phyloP scores from a whole-genome alignment of 2,329 filamentous ascomycete species.

The Fusarium subtropicale region DNA sequence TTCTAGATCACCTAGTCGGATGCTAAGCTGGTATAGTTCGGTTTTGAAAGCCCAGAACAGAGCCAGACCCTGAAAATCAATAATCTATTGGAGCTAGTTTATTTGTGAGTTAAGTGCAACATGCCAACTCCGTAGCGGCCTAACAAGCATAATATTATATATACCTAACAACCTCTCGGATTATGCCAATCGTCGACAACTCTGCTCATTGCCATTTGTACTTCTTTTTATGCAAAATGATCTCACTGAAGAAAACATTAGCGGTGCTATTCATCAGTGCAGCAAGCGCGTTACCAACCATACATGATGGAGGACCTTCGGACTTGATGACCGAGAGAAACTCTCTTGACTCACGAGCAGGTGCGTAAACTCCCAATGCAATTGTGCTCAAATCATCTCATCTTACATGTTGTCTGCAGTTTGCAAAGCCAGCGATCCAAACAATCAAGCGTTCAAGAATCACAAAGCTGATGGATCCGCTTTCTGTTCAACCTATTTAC shows the following conservation, averaged over 20 bases:
- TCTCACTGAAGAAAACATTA: not conserved
- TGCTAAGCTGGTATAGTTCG: not conserved
- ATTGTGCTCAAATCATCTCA: not conserved
- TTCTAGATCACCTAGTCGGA: rapidly evolving
- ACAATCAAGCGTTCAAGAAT: not conserved
- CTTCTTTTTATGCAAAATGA: not conserved
- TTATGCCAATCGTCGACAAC: not conserved
- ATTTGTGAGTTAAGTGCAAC: no score
- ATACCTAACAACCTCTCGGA: not conserved
- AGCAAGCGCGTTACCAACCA: not conserved
- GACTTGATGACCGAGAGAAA: not conserved
- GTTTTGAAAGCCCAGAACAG: not conserved
- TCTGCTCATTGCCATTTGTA: rapidly evolving
- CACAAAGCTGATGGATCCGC: not conserved
- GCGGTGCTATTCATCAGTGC: not conserved
- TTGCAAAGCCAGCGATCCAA: not conserved
- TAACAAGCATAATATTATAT: not conserved
- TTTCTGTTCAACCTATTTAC: not conserved
- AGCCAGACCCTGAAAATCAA: not conserved
- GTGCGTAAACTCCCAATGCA: not conserved
- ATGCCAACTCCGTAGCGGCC: not conserved
- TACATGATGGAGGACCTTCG: not conserved
- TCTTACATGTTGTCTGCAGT: not conserved
- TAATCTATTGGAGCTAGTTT: not conserved
- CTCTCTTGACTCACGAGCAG: not conserved